These are phyloP conservation scores for Kodamaea fungicola DNA, from an alignment of 1,139 yeast genomes.

Conservation along the genomic window DNA sequence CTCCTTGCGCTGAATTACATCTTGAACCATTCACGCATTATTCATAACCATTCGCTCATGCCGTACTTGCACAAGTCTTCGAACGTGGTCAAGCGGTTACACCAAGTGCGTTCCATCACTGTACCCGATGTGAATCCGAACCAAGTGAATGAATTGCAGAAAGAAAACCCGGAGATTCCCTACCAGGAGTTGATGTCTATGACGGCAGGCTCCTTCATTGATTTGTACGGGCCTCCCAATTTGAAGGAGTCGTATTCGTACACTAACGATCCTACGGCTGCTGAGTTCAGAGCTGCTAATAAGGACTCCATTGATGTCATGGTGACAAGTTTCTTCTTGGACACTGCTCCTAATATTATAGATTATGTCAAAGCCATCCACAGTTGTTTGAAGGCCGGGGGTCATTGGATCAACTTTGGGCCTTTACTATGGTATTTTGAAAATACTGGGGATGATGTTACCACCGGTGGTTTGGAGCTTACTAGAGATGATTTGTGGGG, in stretches of 20 bases:
- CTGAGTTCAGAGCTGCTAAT: slow-evolving; percentile 40
- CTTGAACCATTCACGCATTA: slow-evolving; percentile 48
- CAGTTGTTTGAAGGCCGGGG: slow-evolving; percentile 50
- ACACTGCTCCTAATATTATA: slow-evolving; percentile 71
- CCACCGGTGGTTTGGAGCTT: slow-evolving; percentile 61
- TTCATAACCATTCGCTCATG: slow-evolving; percentile 39
- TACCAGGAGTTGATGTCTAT: slow-evolving; percentile 64
- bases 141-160: slow-evolving; percentile 26
- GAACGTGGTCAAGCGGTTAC: slow-evolving; percentile 39
- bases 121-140: slow-evolving; percentile 53
- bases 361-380: slow-evolving; percentile 62
- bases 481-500: slow-evolving; percentile 55
- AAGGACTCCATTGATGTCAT: slow-evolving; percentile 48
- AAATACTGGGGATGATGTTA: slow-evolving; percentile 38
- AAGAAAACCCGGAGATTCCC: slow-evolving; percentile 36
- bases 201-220: slow-evolving; percentile 78
- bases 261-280: slow-evolving; percentile 33
- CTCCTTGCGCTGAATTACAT: slow-evolving; percentile 62
- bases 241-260: slow-evolving; percentile 36
- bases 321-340: slow-evolving; percentile 74
- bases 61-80: slow-evolving; percentile 57
- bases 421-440: slow-evolving; percentile 88
- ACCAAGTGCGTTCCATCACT: slow-evolving; percentile 47
- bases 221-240: slow-evolving; percentile 54
- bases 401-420: slow-evolving; percentile 81